These are phyloP conservation scores for Talaromyces sp. DNA, from an alignment of 2,329 filamentous ascomycete species.

Conservation along the genomic window DNA sequence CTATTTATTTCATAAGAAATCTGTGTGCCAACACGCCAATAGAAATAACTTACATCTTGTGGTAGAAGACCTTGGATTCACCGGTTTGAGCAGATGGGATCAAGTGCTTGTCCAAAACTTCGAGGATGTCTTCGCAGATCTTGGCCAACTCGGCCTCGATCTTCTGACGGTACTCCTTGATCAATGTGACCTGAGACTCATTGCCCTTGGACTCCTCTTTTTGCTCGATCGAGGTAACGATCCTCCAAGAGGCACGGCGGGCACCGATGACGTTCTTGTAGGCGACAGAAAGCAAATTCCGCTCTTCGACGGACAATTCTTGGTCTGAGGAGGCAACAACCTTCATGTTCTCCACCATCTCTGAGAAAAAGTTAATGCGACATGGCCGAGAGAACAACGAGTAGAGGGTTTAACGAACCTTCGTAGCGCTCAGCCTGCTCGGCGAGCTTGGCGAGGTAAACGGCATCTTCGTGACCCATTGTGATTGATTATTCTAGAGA, in stretches of 20 bases:
- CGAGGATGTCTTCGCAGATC: slow-evolving; percentile 96
- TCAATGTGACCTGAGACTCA: slow-evolving; percentile 88
- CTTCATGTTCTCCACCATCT: slow-evolving; percentile 99
- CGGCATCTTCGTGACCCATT: slow-evolving; percentile 99
- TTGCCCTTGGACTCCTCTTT: slow-evolving; percentile 99
- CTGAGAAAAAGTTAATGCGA: slow-evolving; percentile 44
- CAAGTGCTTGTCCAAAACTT: slow-evolving; percentile 86
- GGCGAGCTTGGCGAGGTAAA: slow-evolving; percentile 99
- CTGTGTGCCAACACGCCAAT: neutral
- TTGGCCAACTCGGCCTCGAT: slow-evolving; percentile 96
- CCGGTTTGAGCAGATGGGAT: slow-evolving; percentile 94
- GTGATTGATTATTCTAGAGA: slow-evolving; percentile 47
- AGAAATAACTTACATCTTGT: slow-evolving; percentile 83
- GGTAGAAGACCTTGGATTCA: slow-evolving; percentile 99
- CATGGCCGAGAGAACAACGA: neutral
- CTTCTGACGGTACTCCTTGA: slow-evolving; percentile 97
- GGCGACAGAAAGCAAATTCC: slow-evolving; percentile 93
- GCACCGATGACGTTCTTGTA: slow-evolving; percentile 99
- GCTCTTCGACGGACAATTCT: slow-evolving; percentile 78
- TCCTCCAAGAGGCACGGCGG: slow-evolving; percentile 96
- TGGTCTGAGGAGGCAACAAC: slow-evolving; percentile 82
- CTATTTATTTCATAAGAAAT: slow-evolving; percentile 46
- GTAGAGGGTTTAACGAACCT: slow-evolving; percentile 55
- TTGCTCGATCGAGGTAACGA: slow-evolving; percentile 99
- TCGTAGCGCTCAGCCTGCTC: slow-evolving; percentile 99